Percentiles rank a stretch among this genome's conserved stretches.
Conservation (phyloP, 164 flowering plant species). For the Warburgia ugandensis region DNA sequence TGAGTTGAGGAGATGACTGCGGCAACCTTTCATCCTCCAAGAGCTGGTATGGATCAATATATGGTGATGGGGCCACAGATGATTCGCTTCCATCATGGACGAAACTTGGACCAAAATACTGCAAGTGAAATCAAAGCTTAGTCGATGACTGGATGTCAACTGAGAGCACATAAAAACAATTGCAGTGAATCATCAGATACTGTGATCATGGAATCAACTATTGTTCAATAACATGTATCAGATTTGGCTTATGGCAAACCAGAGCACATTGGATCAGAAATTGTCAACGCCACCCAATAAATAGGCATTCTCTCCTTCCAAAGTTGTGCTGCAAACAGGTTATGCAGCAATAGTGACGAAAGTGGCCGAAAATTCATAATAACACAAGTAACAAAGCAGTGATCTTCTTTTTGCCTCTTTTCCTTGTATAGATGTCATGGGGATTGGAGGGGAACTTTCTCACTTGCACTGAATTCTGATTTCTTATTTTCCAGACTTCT, state of each 20-base stretch:
- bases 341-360: too few relatives aligned
- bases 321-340: too few relatives aligned
- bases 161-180: not conserved
- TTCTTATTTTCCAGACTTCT: too few relatives aligned
- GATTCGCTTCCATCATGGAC: conserved; percentile 55
- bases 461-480: too few relatives aligned
- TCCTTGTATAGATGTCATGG: too few relatives aligned
- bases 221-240: not conserved
- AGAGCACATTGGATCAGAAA: too few relatives aligned
- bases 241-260: too few relatives aligned
- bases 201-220: not conserved
- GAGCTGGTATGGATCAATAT: conserved; percentile 73
- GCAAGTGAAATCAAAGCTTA: conserved; percentile 14
- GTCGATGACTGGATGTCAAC: not conserved
- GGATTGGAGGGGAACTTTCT: too few relatives aligned
- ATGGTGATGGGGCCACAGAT: conserved; percentile 40
- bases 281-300: not conserved
- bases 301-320: not conserved
- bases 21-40: conserved; percentile 77
- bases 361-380: too few relatives aligned
- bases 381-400: too few relatives aligned
- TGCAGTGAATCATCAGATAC: not conserved
- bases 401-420: too few relatives aligned
- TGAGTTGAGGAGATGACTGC: conserved; percentile 42
- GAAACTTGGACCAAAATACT: conserved; percentile 77